These are phyloP conservation scores for Saccharum officinarum DNA, from an alignment of 176 grass and related monocot genomes.

Conservation along the genomic window DNA sequence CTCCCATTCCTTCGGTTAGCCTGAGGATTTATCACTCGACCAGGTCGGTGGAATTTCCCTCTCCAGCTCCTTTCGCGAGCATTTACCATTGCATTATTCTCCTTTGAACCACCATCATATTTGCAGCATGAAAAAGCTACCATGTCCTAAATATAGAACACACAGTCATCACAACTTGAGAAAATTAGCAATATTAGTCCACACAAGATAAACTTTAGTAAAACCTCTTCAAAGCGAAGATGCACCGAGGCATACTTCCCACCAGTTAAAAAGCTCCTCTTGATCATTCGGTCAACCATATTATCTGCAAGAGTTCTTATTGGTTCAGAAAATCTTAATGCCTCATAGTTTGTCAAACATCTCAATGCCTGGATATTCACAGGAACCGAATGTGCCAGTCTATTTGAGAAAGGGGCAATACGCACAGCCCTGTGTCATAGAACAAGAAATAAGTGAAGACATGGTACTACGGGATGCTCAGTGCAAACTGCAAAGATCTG, in stretches of 20 bases:
- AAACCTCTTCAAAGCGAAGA: slow-evolving; percentile 97
- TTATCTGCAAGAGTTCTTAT: slow-evolving; percentile 74
- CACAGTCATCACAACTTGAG: slow-evolving; percentile 22
- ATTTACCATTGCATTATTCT: slow-evolving; percentile 77
- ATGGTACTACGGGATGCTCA: background rate
- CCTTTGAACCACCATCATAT: slow-evolving; percentile 76
- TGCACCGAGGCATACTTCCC: slow-evolving; percentile 91
- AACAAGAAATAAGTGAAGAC: slow-evolving; percentile 29
- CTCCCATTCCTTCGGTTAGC: slow-evolving; percentile 80
- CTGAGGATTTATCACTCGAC: slow-evolving; percentile 83
- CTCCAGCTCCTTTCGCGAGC: slow-evolving; percentile 88
- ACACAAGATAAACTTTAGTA: background rate
- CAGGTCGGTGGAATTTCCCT: slow-evolving; percentile 81
- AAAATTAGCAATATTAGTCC: slow-evolving; percentile 5
- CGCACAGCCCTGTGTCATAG: slow-evolving; percentile 68
- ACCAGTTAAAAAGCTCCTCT: slow-evolving; percentile 59
- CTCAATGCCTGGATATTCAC: slow-evolving; percentile 69
- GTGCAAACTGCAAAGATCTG: background rate
- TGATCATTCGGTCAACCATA: slow-evolving; percentile 85
- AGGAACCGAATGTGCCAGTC: slow-evolving; percentile 74
- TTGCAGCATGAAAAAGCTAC: slow-evolving; percentile 96
- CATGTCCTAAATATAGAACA: slow-evolving; percentile 70
- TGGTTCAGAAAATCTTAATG: slow-evolving; percentile 82
- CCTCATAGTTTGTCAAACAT: slow-evolving; percentile 88
- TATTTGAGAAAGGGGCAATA: slow-evolving; percentile 97